Percentiles rank a stretch among this genome's conserved stretches.
Evolutionary conservation across 1,284 basidiomycete genomes (phyloP).

Genomic region (Ceratorhiza oryzae-sativae): DNA sequence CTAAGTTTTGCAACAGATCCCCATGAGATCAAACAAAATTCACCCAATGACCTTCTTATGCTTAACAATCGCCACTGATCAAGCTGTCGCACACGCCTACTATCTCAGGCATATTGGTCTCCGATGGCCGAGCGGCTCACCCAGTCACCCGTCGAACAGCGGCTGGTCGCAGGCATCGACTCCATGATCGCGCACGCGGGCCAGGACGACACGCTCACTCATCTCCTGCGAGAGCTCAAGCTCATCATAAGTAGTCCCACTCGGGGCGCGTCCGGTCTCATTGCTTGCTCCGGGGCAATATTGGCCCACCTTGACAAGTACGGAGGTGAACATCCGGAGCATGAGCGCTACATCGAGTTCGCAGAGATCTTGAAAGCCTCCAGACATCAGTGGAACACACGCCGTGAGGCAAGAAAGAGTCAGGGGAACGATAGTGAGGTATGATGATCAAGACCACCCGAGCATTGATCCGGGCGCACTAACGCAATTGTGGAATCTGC

Average conservation of each 20-base stretch:
- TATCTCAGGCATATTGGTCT: no score
- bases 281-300: background rate
- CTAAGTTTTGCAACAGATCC: no score
- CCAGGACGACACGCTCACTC: background rate
- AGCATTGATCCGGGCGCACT: no score
- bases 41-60: no score
- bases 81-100: background rate
- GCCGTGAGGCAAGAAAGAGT: no score
- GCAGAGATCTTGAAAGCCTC: background rate
- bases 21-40: no score
- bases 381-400: background rate
- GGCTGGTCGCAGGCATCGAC: background rate
- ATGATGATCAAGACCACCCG: background rate
- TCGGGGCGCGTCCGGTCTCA: background rate
- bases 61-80: background rate
- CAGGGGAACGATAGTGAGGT: background rate
- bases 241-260: background rate
- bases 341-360: background rate
- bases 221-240: background rate
- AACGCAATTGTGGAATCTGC: no score
- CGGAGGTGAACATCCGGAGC: background rate
- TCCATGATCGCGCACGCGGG: background rate
- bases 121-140: slow-evolving; percentile 1
- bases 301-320: background rate
- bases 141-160: background rate